Conservation (phyloP, 257 asterid genomes). For the Solanum tarapatanum region DNA sequence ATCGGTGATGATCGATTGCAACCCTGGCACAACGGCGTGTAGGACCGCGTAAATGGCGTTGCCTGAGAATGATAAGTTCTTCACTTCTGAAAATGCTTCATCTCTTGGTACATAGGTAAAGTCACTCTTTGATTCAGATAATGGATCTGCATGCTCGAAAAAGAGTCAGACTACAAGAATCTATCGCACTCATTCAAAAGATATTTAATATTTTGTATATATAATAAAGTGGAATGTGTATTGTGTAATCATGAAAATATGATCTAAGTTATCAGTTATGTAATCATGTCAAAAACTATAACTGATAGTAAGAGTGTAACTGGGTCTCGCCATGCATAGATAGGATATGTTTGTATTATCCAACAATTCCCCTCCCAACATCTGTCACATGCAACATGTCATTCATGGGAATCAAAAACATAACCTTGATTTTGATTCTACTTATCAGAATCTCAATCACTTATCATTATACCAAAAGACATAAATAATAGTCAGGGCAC, state of each 20-base stretch:
- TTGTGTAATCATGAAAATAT: not conserved
- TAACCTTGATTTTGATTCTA: not conserved
- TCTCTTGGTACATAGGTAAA: conserved; percentile 54
- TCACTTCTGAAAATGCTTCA: conserved; percentile 48
- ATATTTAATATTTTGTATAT: too few relatives aligned
- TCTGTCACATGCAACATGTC: not conserved
- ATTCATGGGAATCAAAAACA: too few relatives aligned
- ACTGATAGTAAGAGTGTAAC: not conserved
- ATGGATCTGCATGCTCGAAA: conserved; percentile 26
- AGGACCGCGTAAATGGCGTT: conserved; percentile 30
- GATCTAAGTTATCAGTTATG: too few relatives aligned
- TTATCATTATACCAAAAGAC: too few relatives aligned
- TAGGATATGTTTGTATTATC: not conserved
- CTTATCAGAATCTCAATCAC: not conserved
- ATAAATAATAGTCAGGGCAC: too few relatives aligned
- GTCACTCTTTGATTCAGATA: conserved; percentile 29
- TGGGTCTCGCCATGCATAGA: not conserved
- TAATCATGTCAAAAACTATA: not conserved
- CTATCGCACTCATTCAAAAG: not conserved
- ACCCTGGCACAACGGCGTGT: conserved; percentile 30
- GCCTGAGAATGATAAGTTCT: conserved; percentile 24
- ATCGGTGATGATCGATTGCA: conserved; percentile 5
- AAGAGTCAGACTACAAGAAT: not conserved
- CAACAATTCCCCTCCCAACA: not conserved
- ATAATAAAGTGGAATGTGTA: not conserved